Base-by-base conservation (phyloP, 225 moss, liverwort and hornwort genomes). In the Pseudisothecium myosuroides region DNA sequence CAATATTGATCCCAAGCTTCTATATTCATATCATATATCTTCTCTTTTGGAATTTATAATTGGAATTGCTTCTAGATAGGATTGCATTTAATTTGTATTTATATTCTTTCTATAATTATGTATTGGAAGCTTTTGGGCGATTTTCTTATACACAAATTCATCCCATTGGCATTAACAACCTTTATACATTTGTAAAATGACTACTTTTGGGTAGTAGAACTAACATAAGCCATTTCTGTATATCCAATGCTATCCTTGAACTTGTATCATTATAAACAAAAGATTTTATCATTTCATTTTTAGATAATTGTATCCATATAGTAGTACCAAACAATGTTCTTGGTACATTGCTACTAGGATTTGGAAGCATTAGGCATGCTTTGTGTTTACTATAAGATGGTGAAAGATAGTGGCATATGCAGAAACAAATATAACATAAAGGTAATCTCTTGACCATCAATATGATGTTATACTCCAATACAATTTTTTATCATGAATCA, bases 41-140 rank as follows among this genome's bases (percentile, higher is more conserved):
- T 8, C 3, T 50, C 43, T 43, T 27, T 43, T 9, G 5, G 16
- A 27, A 43, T 72, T 15, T 72, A 9, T n/a, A n/a, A n/a, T 43
- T 26, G 27, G 9, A 0, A 0, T 72, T 72, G 5, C 16, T 9
- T 72, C 1, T 0, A 0, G 5, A 34, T 50, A 34, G 13, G 3
- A 76, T 20, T 76, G 8, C 21, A 13, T 49, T 75, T 21, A 50
- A 19, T 74, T 18, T 31, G 7, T 47, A 74, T 27, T 47, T 47
- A 47, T 47, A 6, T 47, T 28, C 17, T 47, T 47, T 47, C 17
- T 32, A 50, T 11, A 76, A 31, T 50, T 5, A 12, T 50, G 1
- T 50, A 20, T 5, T 34, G 1, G 7, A 31, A 76, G 8, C 21
- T 47, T 50, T 76, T 0, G 7, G 5, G 16, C 16, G 16, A 27